These are phyloP conservation scores for Mycena chlorophos DNA, from an alignment of 768 basidiomycete genomes.

Conservation along the genomic window DNA sequence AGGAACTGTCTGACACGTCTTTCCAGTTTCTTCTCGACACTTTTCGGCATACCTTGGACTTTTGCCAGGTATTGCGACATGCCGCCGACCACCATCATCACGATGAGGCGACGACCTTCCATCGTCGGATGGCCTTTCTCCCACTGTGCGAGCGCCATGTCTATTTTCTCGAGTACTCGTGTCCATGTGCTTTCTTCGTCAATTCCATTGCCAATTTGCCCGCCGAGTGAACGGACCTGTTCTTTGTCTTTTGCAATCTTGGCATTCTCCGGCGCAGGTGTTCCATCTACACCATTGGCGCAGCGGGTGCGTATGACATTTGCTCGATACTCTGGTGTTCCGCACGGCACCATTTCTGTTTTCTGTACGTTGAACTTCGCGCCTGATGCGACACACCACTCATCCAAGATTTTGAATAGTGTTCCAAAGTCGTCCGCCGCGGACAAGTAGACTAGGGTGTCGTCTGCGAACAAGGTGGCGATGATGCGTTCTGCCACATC, in stretches of 20 bases:
- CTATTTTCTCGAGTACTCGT: neutral
- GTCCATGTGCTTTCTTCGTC: neutral
- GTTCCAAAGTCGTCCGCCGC: neutral
- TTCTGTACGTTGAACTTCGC: neutral
- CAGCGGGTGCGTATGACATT: neutral
- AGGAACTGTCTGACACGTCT: constrained; percentile 2
- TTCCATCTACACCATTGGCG: neutral
- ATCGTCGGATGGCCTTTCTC: constrained; percentile 7
- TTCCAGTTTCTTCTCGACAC: constrained; percentile 1
- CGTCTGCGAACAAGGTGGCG: neutral
- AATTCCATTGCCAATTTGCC: neutral
- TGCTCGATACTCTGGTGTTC: neutral
- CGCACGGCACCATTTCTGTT: neutral
- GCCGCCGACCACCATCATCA: constrained; percentile 15
- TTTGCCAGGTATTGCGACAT: constrained; percentile 2
- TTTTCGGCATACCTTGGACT: constrained; percentile 25
- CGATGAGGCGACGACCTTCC: constrained; percentile 10
- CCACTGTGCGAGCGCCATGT: neutral
- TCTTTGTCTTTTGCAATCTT: neutral
- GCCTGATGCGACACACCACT: neutral
- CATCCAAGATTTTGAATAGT: neutral
- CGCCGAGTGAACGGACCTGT: neutral
- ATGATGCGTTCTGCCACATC: neutral
- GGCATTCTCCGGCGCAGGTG: neutral
- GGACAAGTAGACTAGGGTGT: neutral